Percentiles rank a stretch among this genome's conserved stretches.
Evolutionary conservation across 2,329 filamentous ascomycete species (phyloP).

Genomic region (Pyricularia sp.): DNA sequence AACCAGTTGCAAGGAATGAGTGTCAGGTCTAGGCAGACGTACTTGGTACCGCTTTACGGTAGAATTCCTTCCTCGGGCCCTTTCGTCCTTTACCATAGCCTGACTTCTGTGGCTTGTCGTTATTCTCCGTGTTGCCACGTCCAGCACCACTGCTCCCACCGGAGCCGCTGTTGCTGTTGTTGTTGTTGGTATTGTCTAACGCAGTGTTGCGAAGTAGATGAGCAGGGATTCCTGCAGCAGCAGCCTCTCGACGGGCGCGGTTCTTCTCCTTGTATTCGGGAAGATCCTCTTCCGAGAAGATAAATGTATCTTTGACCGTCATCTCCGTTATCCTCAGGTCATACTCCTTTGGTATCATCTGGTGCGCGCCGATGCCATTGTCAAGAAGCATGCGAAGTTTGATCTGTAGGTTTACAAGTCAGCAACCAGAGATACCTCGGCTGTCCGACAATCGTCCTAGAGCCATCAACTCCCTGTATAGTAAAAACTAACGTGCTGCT

Average conservation of each 20-base stretch:
- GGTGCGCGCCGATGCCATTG: constrained; percentile 55
- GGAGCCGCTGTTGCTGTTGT: constrained; percentile 15
- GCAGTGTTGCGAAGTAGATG: constrained; percentile 33
- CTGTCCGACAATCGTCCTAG: not conserved
- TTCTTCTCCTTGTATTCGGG: constrained; percentile 61
- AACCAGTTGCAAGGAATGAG: not conserved
- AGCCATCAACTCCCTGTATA: not conserved
- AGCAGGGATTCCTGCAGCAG: constrained; percentile 49
- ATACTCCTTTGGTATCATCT: constrained; percentile 79
- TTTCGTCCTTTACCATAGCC: constrained; percentile 15
- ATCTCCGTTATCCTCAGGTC: constrained; percentile 49
- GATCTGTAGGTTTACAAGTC: constrained; percentile 9
- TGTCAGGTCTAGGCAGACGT: constrained; percentile 1
- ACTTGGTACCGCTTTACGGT: constrained; percentile 68
- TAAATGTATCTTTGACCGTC: constrained; percentile 68
- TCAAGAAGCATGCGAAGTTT: constrained; percentile 59
- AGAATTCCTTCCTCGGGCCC: constrained; percentile 39
- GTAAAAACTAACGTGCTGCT: constrained; percentile 25
- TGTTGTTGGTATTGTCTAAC: constrained; percentile 19
- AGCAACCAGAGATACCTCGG: not conserved
- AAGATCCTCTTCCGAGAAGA: constrained; percentile 91
- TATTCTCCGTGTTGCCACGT: constrained; percentile 1
- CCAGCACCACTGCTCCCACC: not conserved
- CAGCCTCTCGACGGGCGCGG: constrained; percentile 43
- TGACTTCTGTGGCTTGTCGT: constrained; percentile 30